Conservation (phyloP, 2,329 filamentous ascomycete genomes). For the Microdochium bolleyi region DNA sequence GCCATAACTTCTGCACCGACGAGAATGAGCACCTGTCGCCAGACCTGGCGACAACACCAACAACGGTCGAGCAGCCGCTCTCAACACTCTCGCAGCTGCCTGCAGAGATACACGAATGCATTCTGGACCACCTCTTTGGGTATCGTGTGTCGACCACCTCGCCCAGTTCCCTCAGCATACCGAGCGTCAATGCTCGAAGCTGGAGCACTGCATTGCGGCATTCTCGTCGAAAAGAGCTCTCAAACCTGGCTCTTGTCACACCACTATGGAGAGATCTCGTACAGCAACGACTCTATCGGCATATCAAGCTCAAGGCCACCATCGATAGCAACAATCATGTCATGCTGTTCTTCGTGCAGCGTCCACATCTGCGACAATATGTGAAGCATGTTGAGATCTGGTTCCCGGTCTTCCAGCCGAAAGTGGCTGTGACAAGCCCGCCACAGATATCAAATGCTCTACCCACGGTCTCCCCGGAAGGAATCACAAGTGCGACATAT, state of each 20-base stretch:
- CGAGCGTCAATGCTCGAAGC: conserved; percentile 41
- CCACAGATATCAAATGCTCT: conserved; percentile 34
- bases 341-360: conserved; percentile 48
- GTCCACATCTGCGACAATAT: conserved; percentile 52
- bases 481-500: conserved; percentile 49
- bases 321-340: conserved; percentile 53
- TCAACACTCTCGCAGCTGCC: conserved; percentile 44
- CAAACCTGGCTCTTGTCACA: conserved; percentile 55
- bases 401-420: conserved; percentile 66
- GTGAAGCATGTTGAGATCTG: conserved; percentile 70
- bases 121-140: conserved; percentile 64
- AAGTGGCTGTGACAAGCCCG: conserved; percentile 32
- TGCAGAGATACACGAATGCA: conserved; percentile 63
- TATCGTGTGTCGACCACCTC: conserved; percentile 55
- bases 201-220: conserved; percentile 61
- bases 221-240: conserved; percentile 58
- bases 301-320: conserved; percentile 69
- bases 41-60: conserved; percentile 13
- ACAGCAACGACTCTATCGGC: conserved; percentile 65
- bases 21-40: conserved; percentile 15
- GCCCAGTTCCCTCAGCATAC: conserved; percentile 44
- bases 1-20: conserved; percentile 23
- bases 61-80: conserved; percentile 15
- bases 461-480: conserved; percentile 46
- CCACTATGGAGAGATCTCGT: conserved; percentile 59